These are phyloP conservation scores for grape (Vitis vinifera) DNA, from an alignment of 164 flowering plant species.

Conservation along the genomic window DNA sequence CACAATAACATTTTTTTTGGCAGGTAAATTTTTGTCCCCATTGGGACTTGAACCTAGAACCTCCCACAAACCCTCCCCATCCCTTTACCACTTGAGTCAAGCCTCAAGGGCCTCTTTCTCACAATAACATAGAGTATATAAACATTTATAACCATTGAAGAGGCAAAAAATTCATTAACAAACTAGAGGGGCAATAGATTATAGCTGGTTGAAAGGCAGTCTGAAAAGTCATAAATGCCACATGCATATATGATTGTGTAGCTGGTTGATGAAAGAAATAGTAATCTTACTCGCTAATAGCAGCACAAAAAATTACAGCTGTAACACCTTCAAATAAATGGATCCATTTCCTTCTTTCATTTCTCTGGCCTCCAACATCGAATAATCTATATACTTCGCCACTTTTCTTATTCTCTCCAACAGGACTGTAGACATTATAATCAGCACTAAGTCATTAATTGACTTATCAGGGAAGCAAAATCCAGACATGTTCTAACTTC, in stretches of 20 bases:
- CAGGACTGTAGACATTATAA: slow-evolving; percentile 67
- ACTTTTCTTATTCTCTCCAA: slow-evolving; percentile 90
- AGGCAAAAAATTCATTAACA: too few relatives aligned
- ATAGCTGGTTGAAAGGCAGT: too few relatives aligned
- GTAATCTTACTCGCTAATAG: slow-evolving; percentile 91
- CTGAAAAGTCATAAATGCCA: background rate
- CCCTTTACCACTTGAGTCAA: too few relatives aligned
- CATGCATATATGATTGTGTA: background rate
- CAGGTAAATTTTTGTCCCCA: too few relatives aligned
- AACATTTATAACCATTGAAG: too few relatives aligned
- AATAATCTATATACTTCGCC: slow-evolving; percentile 97
- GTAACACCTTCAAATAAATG: slow-evolving; percentile 98
- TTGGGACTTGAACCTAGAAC: too few relatives aligned
- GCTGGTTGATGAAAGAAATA: background rate
- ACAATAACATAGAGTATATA: too few relatives aligned
- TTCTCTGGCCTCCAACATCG: slow-evolving; percentile 99
- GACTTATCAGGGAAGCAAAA: background rate
- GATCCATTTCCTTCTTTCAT: slow-evolving; percentile 99
- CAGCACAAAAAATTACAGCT: slow-evolving; percentile 96
- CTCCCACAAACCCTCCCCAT: too few relatives aligned
- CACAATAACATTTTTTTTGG: too few relatives aligned
- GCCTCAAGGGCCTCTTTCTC: too few relatives aligned
- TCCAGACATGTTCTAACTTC: too few relatives aligned
- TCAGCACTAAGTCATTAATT: background rate
- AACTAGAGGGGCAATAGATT: too few relatives aligned